phyloP scores from a whole-genome alignment of 768 basidiomycete species.

The Scleroderma citrinum region DNA sequence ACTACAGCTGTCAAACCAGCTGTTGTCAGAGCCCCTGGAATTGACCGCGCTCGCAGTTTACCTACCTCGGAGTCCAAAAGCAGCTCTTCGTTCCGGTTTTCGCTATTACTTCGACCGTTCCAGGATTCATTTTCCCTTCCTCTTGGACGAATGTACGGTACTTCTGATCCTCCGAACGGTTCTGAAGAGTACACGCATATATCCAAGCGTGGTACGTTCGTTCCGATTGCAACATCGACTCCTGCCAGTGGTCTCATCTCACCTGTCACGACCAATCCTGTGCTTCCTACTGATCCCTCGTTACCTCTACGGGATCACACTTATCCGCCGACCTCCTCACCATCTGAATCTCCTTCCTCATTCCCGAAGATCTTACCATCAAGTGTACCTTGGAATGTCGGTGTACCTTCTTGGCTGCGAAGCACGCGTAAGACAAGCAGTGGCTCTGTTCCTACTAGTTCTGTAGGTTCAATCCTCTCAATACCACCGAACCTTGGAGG shows the following conservation, averaged over 20 bases:
- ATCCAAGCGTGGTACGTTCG: constrained; percentile 51
- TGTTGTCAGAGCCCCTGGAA: constrained; percentile 15
- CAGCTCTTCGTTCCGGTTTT: constrained; percentile 53
- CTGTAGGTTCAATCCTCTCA: constrained; percentile 14
- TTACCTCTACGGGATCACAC: constrained; percentile 50
- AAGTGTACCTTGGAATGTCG: constrained; percentile 48
- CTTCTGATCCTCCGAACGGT: constrained; percentile 31
- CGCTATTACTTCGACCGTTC: constrained; percentile 63
- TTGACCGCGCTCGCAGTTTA: constrained; percentile 38
- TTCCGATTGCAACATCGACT: constrained; percentile 50
- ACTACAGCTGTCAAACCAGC: constrained; percentile 47
- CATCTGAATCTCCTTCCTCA: constrained; percentile 38
- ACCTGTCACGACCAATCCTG: constrained; percentile 6
- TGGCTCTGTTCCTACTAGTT: constrained; percentile 29
- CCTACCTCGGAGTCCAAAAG: constrained; percentile 29
- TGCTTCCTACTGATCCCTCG: constrained; percentile 21
- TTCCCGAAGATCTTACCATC: constrained; percentile 37
- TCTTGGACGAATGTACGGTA: constrained; percentile 25
- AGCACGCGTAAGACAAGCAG: constrained; percentile 34
- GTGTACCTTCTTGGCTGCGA: constrained; percentile 70
- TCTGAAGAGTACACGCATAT: constrained; percentile 71
- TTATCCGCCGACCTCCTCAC: constrained; percentile 69
- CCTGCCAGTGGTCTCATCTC: constrained; percentile 3
- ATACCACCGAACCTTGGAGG: constrained; percentile 27
- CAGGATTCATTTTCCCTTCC: constrained; percentile 46